Evolutionary conservation across 179 eudicot species (phyloP).

Genomic region (Spinacia oleracea): DNA sequence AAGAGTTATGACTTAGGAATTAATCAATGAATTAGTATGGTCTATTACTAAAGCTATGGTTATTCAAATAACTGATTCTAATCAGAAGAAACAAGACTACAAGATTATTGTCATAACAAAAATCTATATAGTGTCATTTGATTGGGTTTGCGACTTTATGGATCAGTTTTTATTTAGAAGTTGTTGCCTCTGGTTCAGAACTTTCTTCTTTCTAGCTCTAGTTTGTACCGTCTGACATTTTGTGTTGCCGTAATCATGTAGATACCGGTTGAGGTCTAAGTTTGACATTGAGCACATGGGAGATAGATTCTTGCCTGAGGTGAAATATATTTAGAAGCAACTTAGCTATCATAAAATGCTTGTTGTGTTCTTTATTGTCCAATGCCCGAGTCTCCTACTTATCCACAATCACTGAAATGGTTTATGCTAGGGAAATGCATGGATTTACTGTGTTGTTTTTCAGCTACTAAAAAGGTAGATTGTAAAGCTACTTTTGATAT

Average conservation of each 20-base stretch:
- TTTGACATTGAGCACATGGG: slow-evolving; percentile 80
- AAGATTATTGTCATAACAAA: neutral
- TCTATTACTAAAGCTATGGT: neutral
- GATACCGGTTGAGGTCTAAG: slow-evolving; percentile 89
- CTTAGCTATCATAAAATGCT: too few species aligned
- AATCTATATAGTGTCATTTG: neutral
- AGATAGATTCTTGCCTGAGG: slow-evolving; percentile 55
- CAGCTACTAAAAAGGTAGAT: neutral
- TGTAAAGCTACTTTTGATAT: neutral
- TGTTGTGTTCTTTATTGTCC: neutral
- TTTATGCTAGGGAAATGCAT: neutral
- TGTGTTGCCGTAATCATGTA: slow-evolving; percentile 26
- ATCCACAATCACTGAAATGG: neutral
- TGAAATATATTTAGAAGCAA: too few species aligned
- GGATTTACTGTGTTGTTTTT: neutral
- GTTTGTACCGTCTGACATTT: slow-evolving; percentile 1
- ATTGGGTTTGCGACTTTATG: neutral
- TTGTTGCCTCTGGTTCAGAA: slow-evolving; percentile 5
- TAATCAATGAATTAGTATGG: neutral
- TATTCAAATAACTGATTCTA: neutral
- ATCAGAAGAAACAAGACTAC: neutral
- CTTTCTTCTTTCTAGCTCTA: neutral
- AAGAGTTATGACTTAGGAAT: neutral
- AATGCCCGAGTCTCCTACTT: neutral
- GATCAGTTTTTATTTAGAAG: neutral